These are phyloP conservation scores for slime mould (Dictyostelium discoideum) DNA, from an alignment of 78 protist genomes.

Conservation along the genomic window DNA sequence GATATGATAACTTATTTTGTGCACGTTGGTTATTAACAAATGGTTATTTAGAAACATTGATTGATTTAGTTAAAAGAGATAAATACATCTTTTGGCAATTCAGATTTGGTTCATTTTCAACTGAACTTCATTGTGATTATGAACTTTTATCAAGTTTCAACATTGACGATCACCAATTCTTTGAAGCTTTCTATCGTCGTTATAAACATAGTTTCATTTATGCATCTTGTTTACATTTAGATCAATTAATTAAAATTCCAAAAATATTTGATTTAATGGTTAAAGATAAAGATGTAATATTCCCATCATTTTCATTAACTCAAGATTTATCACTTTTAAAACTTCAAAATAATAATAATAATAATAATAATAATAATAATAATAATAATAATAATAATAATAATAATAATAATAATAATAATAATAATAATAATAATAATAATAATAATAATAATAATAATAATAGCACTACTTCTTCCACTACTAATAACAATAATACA, in stretches of 20 bases:
- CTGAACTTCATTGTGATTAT: neutral
- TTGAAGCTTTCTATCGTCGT: neutral
- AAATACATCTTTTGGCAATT: neutral
- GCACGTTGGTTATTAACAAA: neutral
- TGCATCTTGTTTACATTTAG: neutral
- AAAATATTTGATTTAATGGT: neutral
- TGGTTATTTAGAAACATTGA: neutral
- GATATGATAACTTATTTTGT: neutral
- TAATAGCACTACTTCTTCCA: neutral
- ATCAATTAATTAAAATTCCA: neutral
- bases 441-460: neutral
- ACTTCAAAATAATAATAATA: too few relatives aligned
- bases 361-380: too few relatives aligned
- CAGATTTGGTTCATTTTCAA: neutral
- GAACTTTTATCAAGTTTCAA: neutral
- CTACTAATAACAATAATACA: too few relatives aligned
- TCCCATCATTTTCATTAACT: neutral
- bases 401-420: too few relatives aligned
- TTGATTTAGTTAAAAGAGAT: neutral
- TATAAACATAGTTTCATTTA: neutral
- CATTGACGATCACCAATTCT: neutral
- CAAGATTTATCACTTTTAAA: too few relatives aligned
- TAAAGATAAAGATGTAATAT: neutral
- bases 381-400: too few relatives aligned
- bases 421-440: too few relatives aligned